Base-by-base conservation (phyloP, 768 basidiomycete genomes). In the Roridomyces roridus region DNA sequence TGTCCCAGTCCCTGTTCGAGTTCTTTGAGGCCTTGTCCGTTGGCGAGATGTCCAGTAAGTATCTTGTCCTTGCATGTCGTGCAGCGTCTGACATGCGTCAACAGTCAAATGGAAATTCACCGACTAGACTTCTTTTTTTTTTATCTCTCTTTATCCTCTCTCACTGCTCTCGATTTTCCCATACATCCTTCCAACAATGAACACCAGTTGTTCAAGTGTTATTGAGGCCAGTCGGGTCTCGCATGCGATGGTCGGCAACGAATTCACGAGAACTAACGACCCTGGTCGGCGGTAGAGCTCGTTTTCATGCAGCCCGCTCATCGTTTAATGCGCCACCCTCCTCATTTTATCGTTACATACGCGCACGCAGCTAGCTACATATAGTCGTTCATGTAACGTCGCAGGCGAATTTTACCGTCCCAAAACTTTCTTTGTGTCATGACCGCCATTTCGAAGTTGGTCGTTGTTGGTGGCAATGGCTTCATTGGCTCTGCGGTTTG, bases 391-490 rank as follows among this genome's bases (percentile, higher is more conserved):
- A 41, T 57, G 47, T 51, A 50, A 34, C 29, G 37, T 57, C 56
- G 56, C 56, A 28, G 56, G 49, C 56, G 56, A 57, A 55, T 31
- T 31, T 31, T 31, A 7, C 6, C 29, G 7, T 7, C 7, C 29
- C 29, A 31, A n/a, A n/a, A n/a, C n/a, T n/a, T n/a, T n/a, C n/a
- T n/a, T n/a, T n/a, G n/a, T n/a, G n/a, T n/a, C 35, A 59, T 60
- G 59, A 43, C 59, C n/a, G 17, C 42, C 43, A 55, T 56, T 15
- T 46, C 52, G 17, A 55, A 31, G 43, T 47, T 98, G 34, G 85
- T 98, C n/a, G 94, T 99, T 37, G 84, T 98, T 2, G 97, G 97
- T n/a, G 97, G 97, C 41, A 97, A 97, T 76, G 97, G 97, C 6
- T 98, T 97, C 77, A 86, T 99, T 67, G 96, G 97, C 47, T 98